Evolutionary conservation across 495 filamentous ascomycete genomes (phyloP).

Genomic region (Parathielavia hyrcaniae): DNA sequence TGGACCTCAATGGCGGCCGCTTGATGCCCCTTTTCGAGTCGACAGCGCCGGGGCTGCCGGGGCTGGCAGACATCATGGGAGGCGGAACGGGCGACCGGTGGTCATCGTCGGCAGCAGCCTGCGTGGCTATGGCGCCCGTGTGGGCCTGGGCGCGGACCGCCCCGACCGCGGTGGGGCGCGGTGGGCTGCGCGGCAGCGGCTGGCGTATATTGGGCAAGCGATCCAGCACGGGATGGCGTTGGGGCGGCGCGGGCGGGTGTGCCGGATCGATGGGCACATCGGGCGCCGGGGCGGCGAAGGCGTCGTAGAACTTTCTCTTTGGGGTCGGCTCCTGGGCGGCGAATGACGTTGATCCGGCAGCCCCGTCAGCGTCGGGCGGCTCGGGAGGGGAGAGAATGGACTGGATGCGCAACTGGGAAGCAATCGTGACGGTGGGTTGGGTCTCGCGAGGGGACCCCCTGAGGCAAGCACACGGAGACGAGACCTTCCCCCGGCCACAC

Average conservation of each 20-base stretch:
- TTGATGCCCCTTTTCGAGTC: conserved; percentile 46
- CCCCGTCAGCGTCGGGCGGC: conserved; percentile 37
- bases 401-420: conserved; percentile 45
- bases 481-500: conserved; percentile 24
- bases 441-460: conserved; percentile 31
- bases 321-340: conserved; percentile 22
- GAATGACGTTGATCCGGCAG: conserved; percentile 24
- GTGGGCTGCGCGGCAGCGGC: conserved; percentile 30
- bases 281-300: conserved; percentile 29
- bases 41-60: conserved; percentile 25
- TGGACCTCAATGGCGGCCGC: conserved; percentile 61
- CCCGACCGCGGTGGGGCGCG: conserved; percentile 22
- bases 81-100: conserved; percentile 14
- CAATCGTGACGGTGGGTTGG: conserved; percentile 45
- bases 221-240: conserved; percentile 12
- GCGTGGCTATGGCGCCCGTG: not conserved
- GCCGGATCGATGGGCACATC: conserved; percentile 22
- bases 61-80: conserved; percentile 29
- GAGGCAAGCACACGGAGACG: conserved; percentile 14
- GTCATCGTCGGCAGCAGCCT: conserved; percentile 29
- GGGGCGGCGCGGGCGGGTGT: conserved; percentile 14
- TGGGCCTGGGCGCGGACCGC: conserved; percentile 20
- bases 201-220: conserved; percentile 27
- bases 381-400: conserved; percentile 45
- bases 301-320: conserved; percentile 36